Conservation (phyloP, 306 rosid genomes). For the Sesbania bispinosa region DNA sequence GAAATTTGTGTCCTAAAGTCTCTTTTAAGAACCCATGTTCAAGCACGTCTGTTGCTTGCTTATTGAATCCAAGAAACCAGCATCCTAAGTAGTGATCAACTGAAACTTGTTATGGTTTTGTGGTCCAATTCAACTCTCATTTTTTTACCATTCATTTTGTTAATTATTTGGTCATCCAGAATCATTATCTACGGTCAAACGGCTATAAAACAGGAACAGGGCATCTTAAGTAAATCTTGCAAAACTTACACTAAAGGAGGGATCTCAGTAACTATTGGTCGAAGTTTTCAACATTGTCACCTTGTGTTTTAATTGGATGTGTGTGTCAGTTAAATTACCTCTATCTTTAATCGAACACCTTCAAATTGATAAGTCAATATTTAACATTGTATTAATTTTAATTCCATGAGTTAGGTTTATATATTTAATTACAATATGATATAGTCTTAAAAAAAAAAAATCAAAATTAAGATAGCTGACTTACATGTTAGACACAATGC, state of each 20-base stretch:
- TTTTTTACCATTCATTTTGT: slow-evolving; percentile 29
- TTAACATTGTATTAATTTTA: no score
- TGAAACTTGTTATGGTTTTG: background rate
- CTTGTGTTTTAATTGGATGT: slow-evolving; percentile 3
- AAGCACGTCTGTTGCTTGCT: slow-evolving; percentile 36
- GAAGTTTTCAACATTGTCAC: slow-evolving; percentile 21
- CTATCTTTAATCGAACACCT: no score
- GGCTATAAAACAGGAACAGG: slow-evolving; percentile 18
- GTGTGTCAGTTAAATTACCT: no score
- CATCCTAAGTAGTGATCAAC: slow-evolving; percentile 56
- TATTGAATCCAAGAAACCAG: slow-evolving; percentile 80
- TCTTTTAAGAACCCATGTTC: slow-evolving; percentile 45
- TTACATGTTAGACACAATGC: no score
- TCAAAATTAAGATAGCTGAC: no score
- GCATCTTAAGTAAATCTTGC: slow-evolving; percentile 34
- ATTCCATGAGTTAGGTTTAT: no score
- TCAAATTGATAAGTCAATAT: no score
- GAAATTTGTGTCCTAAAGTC: slow-evolving; percentile 74
- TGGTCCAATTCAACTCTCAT: slow-evolving; percentile 30
- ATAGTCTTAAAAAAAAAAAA: no score
- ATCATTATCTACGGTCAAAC: slow-evolving; percentile 45
- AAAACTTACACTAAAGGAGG: slow-evolving; percentile 8
- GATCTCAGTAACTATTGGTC: slow-evolving; percentile 40
- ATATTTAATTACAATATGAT: no score
- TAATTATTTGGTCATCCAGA: slow-evolving; percentile 33